Evolutionary conservation across 768 basidiomycete genomes (phyloP).

Genomic region (Mycena floridula): DNA sequence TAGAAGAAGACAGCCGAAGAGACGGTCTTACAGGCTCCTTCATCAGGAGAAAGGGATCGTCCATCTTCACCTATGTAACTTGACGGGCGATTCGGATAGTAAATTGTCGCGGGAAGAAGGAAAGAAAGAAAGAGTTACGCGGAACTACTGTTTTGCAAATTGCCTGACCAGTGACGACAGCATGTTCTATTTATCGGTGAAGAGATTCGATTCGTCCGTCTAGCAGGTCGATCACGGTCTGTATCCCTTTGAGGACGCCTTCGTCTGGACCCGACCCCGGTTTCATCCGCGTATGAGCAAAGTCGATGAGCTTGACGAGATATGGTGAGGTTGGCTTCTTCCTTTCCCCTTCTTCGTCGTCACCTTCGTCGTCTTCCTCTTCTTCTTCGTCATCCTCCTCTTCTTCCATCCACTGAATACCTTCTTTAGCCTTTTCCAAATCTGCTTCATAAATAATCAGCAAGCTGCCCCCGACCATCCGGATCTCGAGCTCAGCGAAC

Average conservation of each 20-base stretch:
- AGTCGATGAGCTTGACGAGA: conserved; percentile 83
- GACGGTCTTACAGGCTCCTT: no score
- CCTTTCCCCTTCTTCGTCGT: conserved; percentile 25
- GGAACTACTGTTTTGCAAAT: no score
- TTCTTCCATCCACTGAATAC: conserved; percentile 26
- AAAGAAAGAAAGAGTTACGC: no score
- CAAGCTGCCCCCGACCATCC: conserved; percentile 79
- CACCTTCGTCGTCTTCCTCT: conserved; percentile 14
- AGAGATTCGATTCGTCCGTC: conserved; percentile 52
- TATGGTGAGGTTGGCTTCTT: conserved; percentile 42
- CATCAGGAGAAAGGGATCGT: no score
- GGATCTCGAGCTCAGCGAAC: conserved; percentile 52
- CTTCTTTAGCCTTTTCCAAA: conserved; percentile 34
- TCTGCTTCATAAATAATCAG: conserved; percentile 71
- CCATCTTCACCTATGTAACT: no score
- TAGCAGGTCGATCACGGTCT: conserved; percentile 57
- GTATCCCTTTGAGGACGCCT: conserved; percentile 70
- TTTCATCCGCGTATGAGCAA: conserved; percentile 75
- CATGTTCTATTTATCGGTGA: no score
- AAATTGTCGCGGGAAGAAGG: no score
- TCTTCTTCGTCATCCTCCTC: conserved; percentile 10
- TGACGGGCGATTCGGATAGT: no score
- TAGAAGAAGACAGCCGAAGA: no score
- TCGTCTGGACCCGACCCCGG: conserved; percentile 73
- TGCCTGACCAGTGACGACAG: no score